Conservation (phyloP, 257 asterid species). For the Gynochthodes officinalis region DNA sequence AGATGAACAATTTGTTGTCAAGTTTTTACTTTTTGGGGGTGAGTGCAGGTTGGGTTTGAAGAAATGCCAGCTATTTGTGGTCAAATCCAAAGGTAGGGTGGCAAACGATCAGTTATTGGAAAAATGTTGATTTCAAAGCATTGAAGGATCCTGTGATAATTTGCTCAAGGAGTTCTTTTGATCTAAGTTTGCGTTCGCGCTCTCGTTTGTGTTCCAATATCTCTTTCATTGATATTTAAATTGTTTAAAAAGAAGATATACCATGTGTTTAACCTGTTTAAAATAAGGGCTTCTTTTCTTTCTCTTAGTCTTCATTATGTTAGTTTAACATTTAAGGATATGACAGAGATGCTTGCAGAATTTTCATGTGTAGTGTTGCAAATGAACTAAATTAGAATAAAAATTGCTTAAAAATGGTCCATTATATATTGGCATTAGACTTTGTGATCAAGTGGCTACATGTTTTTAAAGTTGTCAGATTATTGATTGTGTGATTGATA, state of each 20-base stretch:
- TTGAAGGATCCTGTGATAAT: no score
- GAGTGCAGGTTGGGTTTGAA: no score
- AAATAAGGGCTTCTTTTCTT: background rate
- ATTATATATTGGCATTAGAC: background rate
- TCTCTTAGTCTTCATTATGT: background rate
- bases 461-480: background rate
- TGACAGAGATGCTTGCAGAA: background rate
- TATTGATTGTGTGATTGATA: background rate
- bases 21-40: no score
- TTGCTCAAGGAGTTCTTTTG: no score
- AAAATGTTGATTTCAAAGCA: no score
- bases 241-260: background rate
- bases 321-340: background rate
- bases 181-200: no score
- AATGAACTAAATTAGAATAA: background rate
- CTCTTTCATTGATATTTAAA: background rate
- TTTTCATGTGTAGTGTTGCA: background rate
- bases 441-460: no score
- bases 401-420: background rate
- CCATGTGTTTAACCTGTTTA: background rate
- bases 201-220: no score
- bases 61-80: no score
- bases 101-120: no score
- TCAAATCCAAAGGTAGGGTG: no score
- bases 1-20: no score